phyloP scores from a whole-genome alignment of 2,329 filamentous ascomycete genomes.

The Curvularia hawaiiensis region DNA sequence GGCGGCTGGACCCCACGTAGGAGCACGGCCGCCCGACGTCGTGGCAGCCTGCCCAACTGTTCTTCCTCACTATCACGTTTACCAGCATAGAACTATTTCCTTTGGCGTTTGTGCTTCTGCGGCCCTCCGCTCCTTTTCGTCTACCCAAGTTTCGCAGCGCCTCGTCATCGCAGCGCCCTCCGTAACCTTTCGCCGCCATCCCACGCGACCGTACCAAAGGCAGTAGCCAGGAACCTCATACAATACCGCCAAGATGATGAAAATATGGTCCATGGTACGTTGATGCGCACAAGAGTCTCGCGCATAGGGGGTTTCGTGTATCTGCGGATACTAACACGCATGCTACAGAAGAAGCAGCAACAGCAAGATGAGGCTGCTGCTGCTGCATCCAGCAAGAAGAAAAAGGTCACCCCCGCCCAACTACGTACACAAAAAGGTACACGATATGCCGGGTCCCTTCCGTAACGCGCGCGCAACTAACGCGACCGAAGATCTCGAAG shows the following conservation, averaged over 20 bases:
- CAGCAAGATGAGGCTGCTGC: conserved; percentile 93
- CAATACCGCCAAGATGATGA: conserved; percentile 75
- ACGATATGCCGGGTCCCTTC: neutral
- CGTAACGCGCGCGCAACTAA: conserved; percentile 14
- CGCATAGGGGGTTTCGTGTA: neutral
- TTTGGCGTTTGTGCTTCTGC: conserved; percentile 23
- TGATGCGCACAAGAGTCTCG: neutral
- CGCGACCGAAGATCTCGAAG: conserved; percentile 69
- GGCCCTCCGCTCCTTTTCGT: conserved; percentile 5
- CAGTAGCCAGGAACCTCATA: conserved; percentile 15
- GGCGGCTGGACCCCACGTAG: conserved; percentile 21
- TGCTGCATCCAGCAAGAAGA: conserved; percentile 82
- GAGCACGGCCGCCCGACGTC: conserved; percentile 21
- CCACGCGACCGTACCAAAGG: conserved; percentile 23
- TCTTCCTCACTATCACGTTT: conserved; percentile 14
- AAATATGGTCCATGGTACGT: conserved; percentile 98
- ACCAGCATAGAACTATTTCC: conserved; percentile 14
- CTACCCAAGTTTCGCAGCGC: neutral
- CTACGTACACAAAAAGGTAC: conserved; percentile 93
- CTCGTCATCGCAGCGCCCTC: neutral
- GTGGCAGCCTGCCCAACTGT: conserved; percentile 19
- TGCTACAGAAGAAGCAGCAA: conserved; percentile 78
- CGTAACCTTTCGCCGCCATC: conserved; percentile 6
- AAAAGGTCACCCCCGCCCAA: conserved; percentile 97
- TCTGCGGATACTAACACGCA: conserved; percentile 29